Evolutionary conservation across 2,329 filamentous ascomycete genomes (phyloP), one percentile per base, ranked within the genome.

Genomic region (Daldinia sp.): DNA sequence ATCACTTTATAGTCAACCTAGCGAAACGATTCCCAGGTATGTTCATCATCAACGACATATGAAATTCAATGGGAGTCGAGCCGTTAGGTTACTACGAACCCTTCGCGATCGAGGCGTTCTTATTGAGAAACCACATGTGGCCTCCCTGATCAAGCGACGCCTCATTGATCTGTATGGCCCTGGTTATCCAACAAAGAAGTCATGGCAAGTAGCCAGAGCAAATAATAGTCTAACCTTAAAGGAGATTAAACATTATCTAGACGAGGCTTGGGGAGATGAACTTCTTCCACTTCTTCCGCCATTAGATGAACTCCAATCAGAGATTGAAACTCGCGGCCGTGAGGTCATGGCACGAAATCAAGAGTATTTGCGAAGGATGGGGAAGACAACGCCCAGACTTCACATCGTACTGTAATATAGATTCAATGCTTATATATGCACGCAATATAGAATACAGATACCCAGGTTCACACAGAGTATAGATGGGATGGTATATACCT

Each of bases 241-340:
- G 5, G 69, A 77, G 39, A 77, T 78, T 58, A 78, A 77, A 68
- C 56, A 39, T 2, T 53, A 77, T n/a, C 74, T 78, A 35, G 76
- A 80, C 32, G 64, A 71, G 13, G 77, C 77, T 0, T 81, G 79
- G 79, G 76, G 72, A 13, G 55, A 54, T 8, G 67, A 71, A 5
- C 58, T 80, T 8, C 71, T 79, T 4, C 75, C 76, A 4, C 58
- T 80, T 8, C 71, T 79, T 4, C 75, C 76, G 4, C 53, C 71
- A 0, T 17, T 76, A 6, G 55, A 71, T 1, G 58, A 71, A 43
- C 60, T 80, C 21, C 49, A 66, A 37, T 61, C 58, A 5, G 52
- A 71, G 3, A 68, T 78, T 13, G 64, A 69, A n/a, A 61, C 58
- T 39, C 71, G 51, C 19, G 59, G 62, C 47, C 61, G n/a, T 23